A percentile compares a stretch with the other conserved stretches of the same genome.
phyloP scores from a whole-genome alignment of 2,329 filamentous ascomycete genomes.

The Fusarium ramigenum region DNA sequence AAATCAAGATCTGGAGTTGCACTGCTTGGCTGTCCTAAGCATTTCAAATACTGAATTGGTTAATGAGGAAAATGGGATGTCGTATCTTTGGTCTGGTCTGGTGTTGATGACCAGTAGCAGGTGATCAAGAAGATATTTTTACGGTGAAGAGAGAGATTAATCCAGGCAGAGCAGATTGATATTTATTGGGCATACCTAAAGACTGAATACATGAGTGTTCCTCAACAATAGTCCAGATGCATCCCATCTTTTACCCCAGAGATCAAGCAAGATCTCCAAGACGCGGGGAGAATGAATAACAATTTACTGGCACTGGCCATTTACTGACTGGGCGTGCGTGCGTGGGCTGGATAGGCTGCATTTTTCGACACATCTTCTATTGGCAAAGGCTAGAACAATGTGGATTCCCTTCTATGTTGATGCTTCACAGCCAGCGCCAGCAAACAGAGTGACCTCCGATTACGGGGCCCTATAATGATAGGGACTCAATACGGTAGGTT shows the following conservation, averaged over 20 bases:
- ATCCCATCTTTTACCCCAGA: slow-evolving; percentile 31
- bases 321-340: not conserved
- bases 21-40: not conserved
- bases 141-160: not conserved
- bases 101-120: slow-evolving; percentile 11
- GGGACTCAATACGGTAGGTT: not conserved
- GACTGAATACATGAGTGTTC: not conserved
- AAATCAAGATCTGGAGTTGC: not conserved
- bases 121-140: not conserved
- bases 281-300: slow-evolving; percentile 22
- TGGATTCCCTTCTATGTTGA: slow-evolving; percentile 13
- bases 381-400: slow-evolving; percentile 34
- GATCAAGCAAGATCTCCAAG: slow-evolving; percentile 8
- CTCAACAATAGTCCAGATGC: not conserved
- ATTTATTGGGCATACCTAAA: not conserved
- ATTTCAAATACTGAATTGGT: not conserved
- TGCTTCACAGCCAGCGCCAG: not conserved
- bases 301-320: slow-evolving; percentile 15
- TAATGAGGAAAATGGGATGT: not conserved
- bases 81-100: not conserved
- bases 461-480: not conserved
- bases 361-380: slow-evolving; percentile 18
- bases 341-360: not conserved
- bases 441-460: slow-evolving; percentile 7
- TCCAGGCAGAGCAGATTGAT: not conserved